Evolutionary conservation across 1,284 basidiomycete species (phyloP).

Genomic region (Ganoderma boninense): DNA sequence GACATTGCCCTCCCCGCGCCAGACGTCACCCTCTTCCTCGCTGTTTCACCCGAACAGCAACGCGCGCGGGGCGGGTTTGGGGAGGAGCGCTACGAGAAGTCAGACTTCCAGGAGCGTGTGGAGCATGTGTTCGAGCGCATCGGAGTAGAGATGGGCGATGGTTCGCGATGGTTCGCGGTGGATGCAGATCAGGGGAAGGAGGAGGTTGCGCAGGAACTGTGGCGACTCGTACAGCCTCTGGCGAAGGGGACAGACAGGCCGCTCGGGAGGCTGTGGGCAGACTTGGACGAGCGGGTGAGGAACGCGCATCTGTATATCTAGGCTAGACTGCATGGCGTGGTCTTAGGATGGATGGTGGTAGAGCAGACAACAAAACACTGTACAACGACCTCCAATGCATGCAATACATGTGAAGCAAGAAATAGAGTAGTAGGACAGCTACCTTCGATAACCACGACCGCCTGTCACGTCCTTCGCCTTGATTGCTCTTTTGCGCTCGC

Average conservation of each 20-base stretch:
- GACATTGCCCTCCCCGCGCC: conserved; percentile 90
- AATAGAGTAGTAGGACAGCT: background rate
- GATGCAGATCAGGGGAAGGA: conserved; percentile 69
- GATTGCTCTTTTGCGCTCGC: conserved; percentile 62
- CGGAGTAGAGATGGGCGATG: conserved; percentile 56
- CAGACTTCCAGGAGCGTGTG: conserved; percentile 79
- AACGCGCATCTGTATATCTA: conserved; percentile 37
- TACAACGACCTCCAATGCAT: conserved; percentile 8
- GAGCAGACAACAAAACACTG: background rate
- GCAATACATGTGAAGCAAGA: background rate
- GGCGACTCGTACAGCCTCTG: conserved; percentile 57
- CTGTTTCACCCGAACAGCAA: conserved; percentile 80
- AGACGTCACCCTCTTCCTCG: conserved; percentile 90
- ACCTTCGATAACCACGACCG: conserved; percentile 39
- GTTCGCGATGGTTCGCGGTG: conserved; percentile 65
- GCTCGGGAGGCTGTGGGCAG: conserved; percentile 54
- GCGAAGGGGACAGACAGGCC: conserved; percentile 47
- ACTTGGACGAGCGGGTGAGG: conserved; percentile 33
- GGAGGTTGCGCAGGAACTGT: conserved; percentile 66
- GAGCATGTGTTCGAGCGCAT: conserved; percentile 72
- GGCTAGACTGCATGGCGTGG: conserved; percentile 26
- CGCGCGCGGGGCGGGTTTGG: conserved; percentile 87
- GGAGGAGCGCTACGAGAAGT: conserved; percentile 87
- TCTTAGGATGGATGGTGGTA: background rate
- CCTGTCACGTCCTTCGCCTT: conserved; percentile 42